Conservation (phyloP, 331 rosid species). For the Malus hybrid region DNA sequence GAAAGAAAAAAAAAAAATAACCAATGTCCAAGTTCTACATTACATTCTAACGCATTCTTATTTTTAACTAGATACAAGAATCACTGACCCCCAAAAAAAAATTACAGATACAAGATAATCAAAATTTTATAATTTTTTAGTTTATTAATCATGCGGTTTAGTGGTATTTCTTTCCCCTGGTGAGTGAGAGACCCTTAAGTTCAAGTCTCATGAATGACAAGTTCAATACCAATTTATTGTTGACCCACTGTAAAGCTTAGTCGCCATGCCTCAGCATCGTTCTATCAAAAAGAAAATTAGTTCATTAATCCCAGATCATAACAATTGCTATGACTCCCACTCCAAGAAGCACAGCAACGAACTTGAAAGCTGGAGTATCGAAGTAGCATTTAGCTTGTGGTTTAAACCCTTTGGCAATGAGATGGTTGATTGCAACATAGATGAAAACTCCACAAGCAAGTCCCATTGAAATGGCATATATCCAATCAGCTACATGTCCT, state of each 20-base stretch:
- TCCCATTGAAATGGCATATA: slow-evolving; percentile 64
- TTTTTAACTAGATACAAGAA: neutral
- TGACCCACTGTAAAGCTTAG: no score
- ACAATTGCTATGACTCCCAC: slow-evolving; percentile 58
- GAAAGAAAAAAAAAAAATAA: neutral
- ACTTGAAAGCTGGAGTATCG: slow-evolving; percentile 50
- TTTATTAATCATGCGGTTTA: no score
- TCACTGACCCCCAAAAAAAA: neutral
- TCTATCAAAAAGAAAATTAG: neutral
- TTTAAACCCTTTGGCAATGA: slow-evolving; percentile 61
- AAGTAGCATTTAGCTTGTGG: slow-evolving; percentile 24
- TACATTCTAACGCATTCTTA: neutral
- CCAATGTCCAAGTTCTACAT: neutral
- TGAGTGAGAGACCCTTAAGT: no score
- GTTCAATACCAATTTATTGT: no score
- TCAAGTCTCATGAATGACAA: no score
- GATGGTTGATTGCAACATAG: slow-evolving; percentile 76
- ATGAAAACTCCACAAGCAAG: slow-evolving; percentile 72
- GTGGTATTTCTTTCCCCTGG: no score
- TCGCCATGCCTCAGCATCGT: no score
- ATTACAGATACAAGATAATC: no score
- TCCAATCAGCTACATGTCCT: slow-evolving; percentile 61
- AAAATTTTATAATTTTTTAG: no score
- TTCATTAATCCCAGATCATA: slow-evolving; percentile 63
- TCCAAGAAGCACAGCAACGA: slow-evolving; percentile 62